Conservation (phyloP, 805 yeast genomes). For the Wickerhamiella kurtzmanii region DNA sequence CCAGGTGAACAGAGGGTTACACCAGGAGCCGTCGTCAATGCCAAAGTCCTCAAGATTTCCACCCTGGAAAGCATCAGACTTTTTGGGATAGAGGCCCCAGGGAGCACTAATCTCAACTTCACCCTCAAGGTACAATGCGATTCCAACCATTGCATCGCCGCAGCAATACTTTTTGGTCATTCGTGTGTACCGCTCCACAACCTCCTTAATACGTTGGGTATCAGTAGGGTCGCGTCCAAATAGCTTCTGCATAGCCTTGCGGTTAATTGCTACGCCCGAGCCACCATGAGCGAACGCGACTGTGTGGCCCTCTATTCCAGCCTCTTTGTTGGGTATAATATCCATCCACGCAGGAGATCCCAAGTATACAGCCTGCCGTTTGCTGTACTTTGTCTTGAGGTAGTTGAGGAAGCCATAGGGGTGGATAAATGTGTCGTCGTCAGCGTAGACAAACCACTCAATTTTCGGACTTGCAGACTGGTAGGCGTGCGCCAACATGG, state of each 20-base stretch:
- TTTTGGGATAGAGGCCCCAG: constrained; percentile 4
- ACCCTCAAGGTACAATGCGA: constrained; percentile 19
- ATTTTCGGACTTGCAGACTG: constrained; percentile 18
- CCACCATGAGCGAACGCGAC: constrained; percentile 30
- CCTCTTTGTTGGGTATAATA: constrained; percentile 16
- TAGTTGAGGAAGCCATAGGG: neutral
- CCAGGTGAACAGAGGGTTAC: constrained; percentile 24
- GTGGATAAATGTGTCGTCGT: constrained; percentile 26
- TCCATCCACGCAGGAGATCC: constrained; percentile 1
- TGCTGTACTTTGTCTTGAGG: constrained; percentile 13
- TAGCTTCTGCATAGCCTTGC: constrained; percentile 21
- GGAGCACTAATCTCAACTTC: constrained; percentile 9
- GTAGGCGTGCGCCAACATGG: constrained; percentile 28
- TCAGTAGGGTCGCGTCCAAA: constrained; percentile 20
- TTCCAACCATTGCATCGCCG: constrained; percentile 27
- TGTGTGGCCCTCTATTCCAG: constrained; percentile 11
- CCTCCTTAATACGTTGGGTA: constrained; percentile 2
- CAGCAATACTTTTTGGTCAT: constrained; percentile 22
- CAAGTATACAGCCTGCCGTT: constrained; percentile 12
- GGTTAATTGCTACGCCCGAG: constrained; percentile 26
- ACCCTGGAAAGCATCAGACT: constrained; percentile 24
- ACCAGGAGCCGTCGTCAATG: constrained; percentile 19
- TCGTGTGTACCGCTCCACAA: constrained; percentile 16
- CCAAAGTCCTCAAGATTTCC: constrained; percentile 19
- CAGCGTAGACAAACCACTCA: constrained; percentile 29